A percentile compares a stretch with the other conserved stretches of the same genome.
These are phyloP conservation scores for Echinosophora koreensis DNA, from an alignment of 306 rosid species.

Conservation along the genomic window DNA sequence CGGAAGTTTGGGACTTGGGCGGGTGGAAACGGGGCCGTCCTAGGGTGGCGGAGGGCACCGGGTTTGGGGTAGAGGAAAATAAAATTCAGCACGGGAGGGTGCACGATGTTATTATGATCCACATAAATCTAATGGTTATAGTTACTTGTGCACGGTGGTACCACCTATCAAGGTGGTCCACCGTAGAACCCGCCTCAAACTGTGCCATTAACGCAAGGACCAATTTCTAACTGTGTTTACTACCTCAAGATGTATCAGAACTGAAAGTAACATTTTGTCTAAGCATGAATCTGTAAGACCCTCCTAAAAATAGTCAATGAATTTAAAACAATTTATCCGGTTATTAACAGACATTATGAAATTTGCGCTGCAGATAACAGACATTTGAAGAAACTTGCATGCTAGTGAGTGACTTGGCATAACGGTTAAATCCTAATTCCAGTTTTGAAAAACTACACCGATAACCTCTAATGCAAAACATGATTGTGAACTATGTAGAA, in stretches of 20 bases:
- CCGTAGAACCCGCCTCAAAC: too few relatives aligned
- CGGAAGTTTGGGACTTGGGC: too few relatives aligned
- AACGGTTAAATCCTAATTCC: constrained; percentile 17
- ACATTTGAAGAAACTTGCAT: not conserved
- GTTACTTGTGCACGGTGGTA: too few relatives aligned
- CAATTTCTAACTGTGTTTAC: constrained; percentile 24
- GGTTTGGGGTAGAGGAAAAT: too few relatives aligned
- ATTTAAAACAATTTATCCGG: constrained; percentile 20
- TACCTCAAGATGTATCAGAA: not conserved
- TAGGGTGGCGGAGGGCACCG: too few relatives aligned
- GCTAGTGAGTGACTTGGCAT: not conserved
- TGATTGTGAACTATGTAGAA: not conserved
- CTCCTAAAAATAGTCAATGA: not conserved
- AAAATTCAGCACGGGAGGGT: too few relatives aligned
- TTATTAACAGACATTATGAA: not conserved
- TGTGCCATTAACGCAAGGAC: constrained; percentile 15
- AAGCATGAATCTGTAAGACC: constrained; percentile 2
- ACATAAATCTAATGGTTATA: too few relatives aligned
- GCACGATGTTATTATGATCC: too few relatives aligned
- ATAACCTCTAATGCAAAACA: not conserved
- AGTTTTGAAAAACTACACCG: not conserved
- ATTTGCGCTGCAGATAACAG: not conserved
- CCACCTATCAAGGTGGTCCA: too few relatives aligned
- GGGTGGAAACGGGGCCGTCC: too few relatives aligned
- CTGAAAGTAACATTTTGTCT: constrained; percentile 4